phyloP scores from a whole-genome alignment of 345 rosid genomes.

The Boechera stricta region DNA sequence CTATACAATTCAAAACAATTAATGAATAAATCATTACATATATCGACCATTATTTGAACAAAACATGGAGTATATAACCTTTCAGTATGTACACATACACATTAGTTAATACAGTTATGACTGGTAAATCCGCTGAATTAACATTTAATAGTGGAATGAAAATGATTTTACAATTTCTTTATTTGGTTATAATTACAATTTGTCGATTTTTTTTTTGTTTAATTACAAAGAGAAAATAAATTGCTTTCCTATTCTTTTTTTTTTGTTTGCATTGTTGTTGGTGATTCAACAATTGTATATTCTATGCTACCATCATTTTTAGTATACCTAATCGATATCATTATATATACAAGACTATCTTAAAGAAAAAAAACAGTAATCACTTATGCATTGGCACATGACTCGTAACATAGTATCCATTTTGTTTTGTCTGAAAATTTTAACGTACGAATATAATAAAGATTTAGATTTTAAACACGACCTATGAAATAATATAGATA shows the following conservation, averaged over 20 bases:
- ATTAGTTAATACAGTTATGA: conserved; percentile 7
- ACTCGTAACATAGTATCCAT: background rate
- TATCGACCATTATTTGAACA: background rate
- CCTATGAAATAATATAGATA: too few relatives aligned
- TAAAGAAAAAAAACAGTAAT: background rate
- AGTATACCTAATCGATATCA: background rate
- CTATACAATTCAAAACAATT: background rate
- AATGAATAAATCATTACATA: conserved; percentile 14
- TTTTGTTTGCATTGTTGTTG: background rate
- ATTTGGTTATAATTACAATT: background rate
- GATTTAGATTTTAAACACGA: background rate
- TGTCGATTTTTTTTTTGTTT: background rate
- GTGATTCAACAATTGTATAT: background rate
- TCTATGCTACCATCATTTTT: background rate
- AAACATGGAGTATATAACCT: background rate
- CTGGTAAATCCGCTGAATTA: background rate
- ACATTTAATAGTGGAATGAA: background rate
- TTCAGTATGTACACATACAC: background rate
- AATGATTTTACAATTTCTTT: background rate
- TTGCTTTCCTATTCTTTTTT: background rate
- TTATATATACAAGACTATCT: background rate
- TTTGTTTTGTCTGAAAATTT: background rate
- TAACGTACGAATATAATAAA: background rate
- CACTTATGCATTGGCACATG: background rate
- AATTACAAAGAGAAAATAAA: background rate